Evolutionary conservation across 345 rosid genomes (phyloP), one percentile per base, ranked within the genome.

Genomic region (Aurinia saxatilis): DNA sequence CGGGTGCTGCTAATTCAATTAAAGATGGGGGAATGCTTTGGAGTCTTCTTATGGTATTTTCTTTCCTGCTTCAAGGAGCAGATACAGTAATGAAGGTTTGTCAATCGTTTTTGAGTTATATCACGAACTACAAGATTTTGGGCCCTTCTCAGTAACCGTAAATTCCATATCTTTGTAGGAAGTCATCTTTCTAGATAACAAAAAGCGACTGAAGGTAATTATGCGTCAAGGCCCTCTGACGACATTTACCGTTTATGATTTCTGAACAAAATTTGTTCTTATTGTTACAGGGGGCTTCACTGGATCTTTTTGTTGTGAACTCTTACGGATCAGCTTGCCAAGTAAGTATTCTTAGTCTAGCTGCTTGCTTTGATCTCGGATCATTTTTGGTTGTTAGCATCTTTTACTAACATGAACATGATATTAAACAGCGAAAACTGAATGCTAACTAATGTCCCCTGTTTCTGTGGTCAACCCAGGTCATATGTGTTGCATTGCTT

Each of bases 1-100:
- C 96, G 60, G 75, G 84, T 74, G 78, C 82, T 9, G 78, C 91
- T 71, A 77, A 79, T 72, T 91, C 98, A 21, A 57, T 91, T 68
- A 83, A 78, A 79, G 87, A 83, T 42, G 85, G 78, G 1, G 80
- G 95, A 47, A 75, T 91, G 60, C 83, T 88, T 79, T 91, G 98
- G 98, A 91, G 88, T 79, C 78, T 88, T 63, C 65, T 91, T 72
- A 88, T 91, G 96, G 85, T 81, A 50, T 44, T 79, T 69, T 91
- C 98, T 33, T 91, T 91, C 80, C 73, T 91, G 52, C 73, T 91
- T 52, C 98, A 91, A 88, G 98, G 96, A 5, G 96, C 91, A 45
- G 96, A 82, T 73, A 82, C 95, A 17, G 88, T 88, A 33, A 70
- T 85, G 57, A 91, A 91, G 96, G 96, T 91, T 75, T 61, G 68